A percentile compares a stretch with the other conserved stretches of the same genome.
phyloP scores from a whole-genome alignment of 2,329 filamentous ascomycete genomes.

The Xylaria sp. region DNA sequence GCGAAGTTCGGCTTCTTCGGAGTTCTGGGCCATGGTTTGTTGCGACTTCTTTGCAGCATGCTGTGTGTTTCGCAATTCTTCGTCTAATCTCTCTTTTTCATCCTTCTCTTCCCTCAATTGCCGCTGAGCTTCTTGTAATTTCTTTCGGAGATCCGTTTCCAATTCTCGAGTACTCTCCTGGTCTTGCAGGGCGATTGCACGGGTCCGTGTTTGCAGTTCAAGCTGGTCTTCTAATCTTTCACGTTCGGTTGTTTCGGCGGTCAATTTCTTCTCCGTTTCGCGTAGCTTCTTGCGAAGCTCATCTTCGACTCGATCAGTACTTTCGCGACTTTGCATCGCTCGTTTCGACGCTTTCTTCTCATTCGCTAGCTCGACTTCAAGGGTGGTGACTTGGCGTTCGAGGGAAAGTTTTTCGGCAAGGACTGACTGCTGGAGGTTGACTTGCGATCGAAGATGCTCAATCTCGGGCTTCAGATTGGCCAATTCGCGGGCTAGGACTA shows the following conservation, averaged over 20 bases:
- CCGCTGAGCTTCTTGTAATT: conserved; percentile 40
- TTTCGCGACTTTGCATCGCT: conserved; percentile 51
- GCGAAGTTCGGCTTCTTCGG: conserved; percentile 39
- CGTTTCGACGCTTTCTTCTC: conserved; percentile 74
- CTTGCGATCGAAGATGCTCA: conserved; percentile 60
- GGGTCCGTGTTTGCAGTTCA: conserved; percentile 40
- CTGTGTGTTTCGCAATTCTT: conserved; percentile 43
- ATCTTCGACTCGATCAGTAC: conserved; percentile 49
- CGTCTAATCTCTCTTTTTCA: conserved; percentile 43
- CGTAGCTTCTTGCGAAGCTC: conserved; percentile 50
- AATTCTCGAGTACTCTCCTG: conserved; percentile 41
- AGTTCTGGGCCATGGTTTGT: conserved; percentile 30
- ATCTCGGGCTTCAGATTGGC: conserved; percentile 60
- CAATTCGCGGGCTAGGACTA: conserved; percentile 58
- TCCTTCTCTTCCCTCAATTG: conserved; percentile 40
- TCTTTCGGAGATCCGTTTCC: conserved; percentile 43
- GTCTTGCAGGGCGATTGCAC: conserved; percentile 39
- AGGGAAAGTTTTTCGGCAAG: conserved; percentile 80
- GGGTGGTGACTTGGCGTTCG: conserved; percentile 75
- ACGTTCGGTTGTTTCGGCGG: conserved; percentile 40
- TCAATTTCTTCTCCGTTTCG: conserved; percentile 42
- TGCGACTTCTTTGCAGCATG: conserved; percentile 38
- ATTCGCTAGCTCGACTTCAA: conserved; percentile 83
- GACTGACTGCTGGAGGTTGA: conserved; percentile 67
- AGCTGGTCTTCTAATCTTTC: conserved; percentile 43